A percentile compares a stretch with the other conserved stretches of the same genome.
Evolutionary conservation across 192 early-diverging fungal genomes (phyloP).

Genomic region (Rhizophagus clarus): DNA sequence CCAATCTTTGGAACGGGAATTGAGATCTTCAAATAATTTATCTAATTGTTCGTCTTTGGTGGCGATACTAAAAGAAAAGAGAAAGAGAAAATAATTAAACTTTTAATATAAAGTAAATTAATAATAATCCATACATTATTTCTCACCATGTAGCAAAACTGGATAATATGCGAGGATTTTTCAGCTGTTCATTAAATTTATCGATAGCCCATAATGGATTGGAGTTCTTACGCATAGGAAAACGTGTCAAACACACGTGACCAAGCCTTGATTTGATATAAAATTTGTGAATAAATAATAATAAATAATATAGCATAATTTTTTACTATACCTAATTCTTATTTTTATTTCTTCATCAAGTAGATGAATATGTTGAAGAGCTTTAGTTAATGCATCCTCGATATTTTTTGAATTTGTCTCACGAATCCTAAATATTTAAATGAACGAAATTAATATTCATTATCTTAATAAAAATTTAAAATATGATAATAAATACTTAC

Average conservation of each 20-base stretch:
- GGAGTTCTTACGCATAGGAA: slow-evolving; percentile 11
- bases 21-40: background rate
- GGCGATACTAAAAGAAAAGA: slow-evolving; percentile 31
- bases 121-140: background rate
- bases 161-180: slow-evolving; percentile 32
- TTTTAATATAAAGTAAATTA: background rate
- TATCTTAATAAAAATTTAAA: background rate
- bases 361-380: slow-evolving; percentile 36
- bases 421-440: slow-evolving; percentile 14
- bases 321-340: slow-evolving; percentile 28
- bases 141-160: slow-evolving; percentile 39
- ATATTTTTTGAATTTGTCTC: slow-evolving; percentile 21
- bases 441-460: background rate
- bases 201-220: slow-evolving; percentile 17
- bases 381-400: slow-evolving; percentile 24
- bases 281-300: background rate
- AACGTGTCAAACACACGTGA: slow-evolving; percentile 42
- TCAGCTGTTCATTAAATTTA: slow-evolving; percentile 36
- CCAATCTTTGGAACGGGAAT: too few species aligned
- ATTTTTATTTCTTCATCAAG: slow-evolving; percentile 43
- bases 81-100: background rate
- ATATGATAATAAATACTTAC: background rate
- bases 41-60: background rate
- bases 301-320: too few species aligned
- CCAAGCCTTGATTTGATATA: slow-evolving; percentile 35